Evolutionary conservation across 495 filamentous ascomycete genomes (phyloP).

Genomic region (Hypomontagnella monticulosa): DNA sequence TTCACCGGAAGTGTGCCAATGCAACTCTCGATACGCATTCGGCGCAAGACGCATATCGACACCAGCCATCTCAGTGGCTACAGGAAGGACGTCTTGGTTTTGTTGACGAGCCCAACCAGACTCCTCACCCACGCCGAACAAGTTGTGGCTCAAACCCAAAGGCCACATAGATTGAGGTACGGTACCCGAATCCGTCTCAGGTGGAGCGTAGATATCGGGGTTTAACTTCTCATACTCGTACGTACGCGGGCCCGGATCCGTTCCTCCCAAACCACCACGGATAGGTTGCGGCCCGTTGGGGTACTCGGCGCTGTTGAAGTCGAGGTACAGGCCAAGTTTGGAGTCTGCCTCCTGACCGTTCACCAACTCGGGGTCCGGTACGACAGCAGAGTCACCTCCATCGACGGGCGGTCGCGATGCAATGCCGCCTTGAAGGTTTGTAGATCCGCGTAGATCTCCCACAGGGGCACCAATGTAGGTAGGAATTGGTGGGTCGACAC

Average conservation of each 20-base stretch:
- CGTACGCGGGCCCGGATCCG: conserved; percentile 72
- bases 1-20: conserved; percentile 77
- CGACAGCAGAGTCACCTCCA: conserved; percentile 48
- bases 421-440: conserved; percentile 50
- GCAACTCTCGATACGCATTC: conserved; percentile 72
- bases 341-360: conserved; percentile 65
- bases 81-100: conserved; percentile 69
- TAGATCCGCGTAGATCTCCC: conserved; percentile 49
- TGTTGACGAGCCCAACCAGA: conserved; percentile 78
- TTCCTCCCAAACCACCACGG: conserved; percentile 65
- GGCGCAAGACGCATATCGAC: conserved; percentile 80
- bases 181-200: conserved; percentile 69
- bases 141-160: conserved; percentile 72
- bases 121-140: conserved; percentile 61
- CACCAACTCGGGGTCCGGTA: conserved; percentile 48
- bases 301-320: conserved; percentile 63
- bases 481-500: conserved; percentile 49
- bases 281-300: conserved; percentile 72
- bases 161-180: conserved; percentile 77
- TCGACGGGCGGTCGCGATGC: conserved; percentile 46
- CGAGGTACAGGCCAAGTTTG: conserved; percentile 67
- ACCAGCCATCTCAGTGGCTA: conserved; percentile 74
- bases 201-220: conserved; percentile 72
- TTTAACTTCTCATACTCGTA: conserved; percentile 70
- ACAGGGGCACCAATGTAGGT: conserved; percentile 43